Percentiles rank a stretch among this genome's conserved stretches.
phyloP scores from a whole-genome alignment of 257 asterid species.

The Fraxinus americana region DNA sequence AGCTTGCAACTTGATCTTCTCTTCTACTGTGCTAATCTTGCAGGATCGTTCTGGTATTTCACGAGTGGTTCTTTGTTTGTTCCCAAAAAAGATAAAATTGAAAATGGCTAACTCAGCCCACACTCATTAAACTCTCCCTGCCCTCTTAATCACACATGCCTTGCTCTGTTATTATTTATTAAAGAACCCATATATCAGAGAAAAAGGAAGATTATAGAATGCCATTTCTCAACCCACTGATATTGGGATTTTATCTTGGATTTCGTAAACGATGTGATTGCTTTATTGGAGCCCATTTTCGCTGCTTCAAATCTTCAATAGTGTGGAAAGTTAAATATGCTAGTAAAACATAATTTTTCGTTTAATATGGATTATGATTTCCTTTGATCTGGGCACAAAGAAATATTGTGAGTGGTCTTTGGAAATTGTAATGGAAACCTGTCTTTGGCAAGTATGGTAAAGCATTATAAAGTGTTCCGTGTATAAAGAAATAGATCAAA shows the following conservation, averaged over 20 bases:
- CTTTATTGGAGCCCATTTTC: not conserved
- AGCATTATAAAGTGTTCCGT: conserved; percentile 1
- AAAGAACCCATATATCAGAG: not conserved
- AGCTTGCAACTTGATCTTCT: no score
- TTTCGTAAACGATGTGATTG: not conserved
- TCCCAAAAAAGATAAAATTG: not conserved
- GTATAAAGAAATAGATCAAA: not conserved
- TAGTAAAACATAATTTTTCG: not conserved
- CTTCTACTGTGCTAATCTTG: not conserved
- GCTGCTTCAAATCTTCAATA: not conserved
- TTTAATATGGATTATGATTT: not conserved
- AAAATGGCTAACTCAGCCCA: not conserved
- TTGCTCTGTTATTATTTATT: not conserved
- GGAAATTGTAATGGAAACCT: not conserved
- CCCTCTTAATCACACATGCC: not conserved
- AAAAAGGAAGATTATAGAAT: not conserved
- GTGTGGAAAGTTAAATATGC: not conserved
- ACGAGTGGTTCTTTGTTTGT: not conserved
- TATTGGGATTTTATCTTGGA: not conserved
- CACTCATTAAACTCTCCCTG: not conserved
- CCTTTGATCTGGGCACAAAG: not conserved
- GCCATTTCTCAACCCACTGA: not conserved
- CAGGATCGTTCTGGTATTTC: not conserved
- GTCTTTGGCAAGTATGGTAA: not conserved
- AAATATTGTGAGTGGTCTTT: not conserved